Conservation (phyloP, 352 stramenopile genomes). For the Nothophytophthora sp. region DNA sequence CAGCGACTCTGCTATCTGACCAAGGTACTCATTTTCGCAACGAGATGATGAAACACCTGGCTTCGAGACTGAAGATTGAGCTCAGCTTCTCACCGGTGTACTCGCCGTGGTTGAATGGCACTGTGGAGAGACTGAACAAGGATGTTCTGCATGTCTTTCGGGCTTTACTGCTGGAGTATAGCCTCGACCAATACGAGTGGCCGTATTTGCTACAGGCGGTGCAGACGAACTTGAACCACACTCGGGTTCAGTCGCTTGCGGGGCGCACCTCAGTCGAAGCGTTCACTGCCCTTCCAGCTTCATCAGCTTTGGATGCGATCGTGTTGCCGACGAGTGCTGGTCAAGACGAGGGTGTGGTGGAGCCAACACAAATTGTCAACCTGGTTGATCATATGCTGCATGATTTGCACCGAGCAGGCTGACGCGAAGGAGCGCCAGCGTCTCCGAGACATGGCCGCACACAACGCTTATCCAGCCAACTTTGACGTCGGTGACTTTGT, state of each 20-base stretch:
- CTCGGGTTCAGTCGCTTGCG: neutral
- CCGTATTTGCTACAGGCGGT: neutral
- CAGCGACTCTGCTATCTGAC: neutral
- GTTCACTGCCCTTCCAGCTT: neutral
- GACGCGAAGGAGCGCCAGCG: neutral
- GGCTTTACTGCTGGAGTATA: constrained; percentile 5
- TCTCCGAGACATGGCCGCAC: neutral
- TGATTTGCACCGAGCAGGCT: neutral
- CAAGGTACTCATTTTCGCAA: constrained; percentile 1
- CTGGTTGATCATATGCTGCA: neutral
- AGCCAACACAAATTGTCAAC: too few species aligned
- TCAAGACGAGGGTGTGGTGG: neutral
- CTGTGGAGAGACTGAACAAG: constrained; percentile 1
- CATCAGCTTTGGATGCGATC: neutral
- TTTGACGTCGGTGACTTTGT: constrained; percentile 14
- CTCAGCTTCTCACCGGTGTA: constrained; percentile 4
- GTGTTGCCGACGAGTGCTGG: neutral
- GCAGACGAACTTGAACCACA: neutral
- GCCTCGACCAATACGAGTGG: neutral
- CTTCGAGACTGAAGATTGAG: constrained; percentile 1
- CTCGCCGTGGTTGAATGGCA: neutral
- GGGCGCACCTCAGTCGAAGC: neutral
- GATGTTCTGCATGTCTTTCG: constrained; percentile 5
- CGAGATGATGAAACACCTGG: neutral
- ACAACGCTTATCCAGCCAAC: constrained; percentile 1